These are phyloP conservation scores for Camelina laxa DNA, from an alignment of 345 rosid species.

Conservation along the genomic window DNA sequence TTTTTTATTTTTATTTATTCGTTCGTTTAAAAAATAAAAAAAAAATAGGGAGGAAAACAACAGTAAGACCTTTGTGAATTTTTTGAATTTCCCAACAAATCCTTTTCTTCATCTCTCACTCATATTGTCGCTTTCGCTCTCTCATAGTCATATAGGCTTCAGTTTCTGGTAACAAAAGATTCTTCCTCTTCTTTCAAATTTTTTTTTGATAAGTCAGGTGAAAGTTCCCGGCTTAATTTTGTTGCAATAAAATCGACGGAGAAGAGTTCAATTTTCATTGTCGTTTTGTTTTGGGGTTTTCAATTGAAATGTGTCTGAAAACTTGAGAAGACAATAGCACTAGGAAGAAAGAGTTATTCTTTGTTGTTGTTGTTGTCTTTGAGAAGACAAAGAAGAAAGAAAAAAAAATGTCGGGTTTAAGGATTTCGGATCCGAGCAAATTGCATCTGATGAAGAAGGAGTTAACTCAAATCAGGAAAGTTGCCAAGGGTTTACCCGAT, in stretches of 20 bases:
- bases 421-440: conserved; percentile 70
- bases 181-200: conserved; percentile 15
- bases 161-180: not conserved
- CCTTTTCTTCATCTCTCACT: not conserved
- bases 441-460: conserved; percentile 86
- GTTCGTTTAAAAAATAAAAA: not conserved
- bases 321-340: not conserved
- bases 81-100: conserved; percentile 36
- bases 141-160: not conserved
- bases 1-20: not conserved
- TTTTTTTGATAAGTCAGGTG: no score
- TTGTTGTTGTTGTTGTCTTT: not conserved
- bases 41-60: no score
- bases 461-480: conserved; percentile 87
- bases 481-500: conserved; percentile 74
- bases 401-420: conserved; percentile 53
- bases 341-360: not conserved
- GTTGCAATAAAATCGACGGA: not conserved
- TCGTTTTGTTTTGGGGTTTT: not conserved
- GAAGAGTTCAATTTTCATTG: not conserved
- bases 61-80: not conserved
- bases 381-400: no score
- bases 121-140: no score
- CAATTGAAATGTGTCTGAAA: conserved; percentile 11
- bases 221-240: not conserved